Percentiles rank a stretch among this genome's conserved stretches.
Evolutionary conservation across 768 basidiomycete genomes (phyloP).

Genomic region (Lyophyllum shimeji): DNA sequence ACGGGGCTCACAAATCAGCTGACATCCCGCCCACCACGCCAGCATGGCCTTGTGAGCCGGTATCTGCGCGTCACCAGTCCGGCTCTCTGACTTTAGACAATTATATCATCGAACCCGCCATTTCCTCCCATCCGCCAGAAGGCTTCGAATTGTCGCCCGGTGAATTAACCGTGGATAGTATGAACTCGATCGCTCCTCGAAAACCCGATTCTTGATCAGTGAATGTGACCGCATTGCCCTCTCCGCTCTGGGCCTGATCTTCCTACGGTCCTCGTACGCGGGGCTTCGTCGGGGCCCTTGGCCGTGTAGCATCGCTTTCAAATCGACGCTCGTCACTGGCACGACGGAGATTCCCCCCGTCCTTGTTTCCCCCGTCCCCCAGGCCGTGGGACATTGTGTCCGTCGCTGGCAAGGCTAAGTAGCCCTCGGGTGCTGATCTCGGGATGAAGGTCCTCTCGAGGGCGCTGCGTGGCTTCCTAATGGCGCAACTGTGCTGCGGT

Average conservation of each 20-base stretch:
- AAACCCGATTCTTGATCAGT: neutral
- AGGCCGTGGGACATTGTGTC: conserved; percentile 7
- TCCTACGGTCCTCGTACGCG: conserved; percentile 16
- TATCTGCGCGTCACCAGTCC: conserved; percentile 6
- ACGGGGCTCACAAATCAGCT: conserved; percentile 9
- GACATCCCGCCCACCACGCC: neutral
- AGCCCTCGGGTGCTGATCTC: conserved; percentile 1
- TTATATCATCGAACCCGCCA: conserved; percentile 3
- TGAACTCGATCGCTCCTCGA: conserved; percentile 10
- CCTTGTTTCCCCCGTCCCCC: neutral
- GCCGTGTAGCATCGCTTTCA: conserved; percentile 1
- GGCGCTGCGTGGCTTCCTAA: conserved; percentile 5
- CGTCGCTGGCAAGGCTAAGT: neutral
- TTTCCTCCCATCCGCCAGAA: neutral
- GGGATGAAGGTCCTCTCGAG: neutral
- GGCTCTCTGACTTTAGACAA: neutral
- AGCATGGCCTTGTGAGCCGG: conserved; percentile 6
- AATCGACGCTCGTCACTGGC: neutral
- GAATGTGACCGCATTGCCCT: conserved; percentile 4
- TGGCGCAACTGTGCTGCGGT: conserved; percentile 6
- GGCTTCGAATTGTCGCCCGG: conserved; percentile 8
- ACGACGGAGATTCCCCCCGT: neutral
- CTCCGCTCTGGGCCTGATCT: conserved; percentile 11
- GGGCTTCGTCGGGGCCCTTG: conserved; percentile 7
- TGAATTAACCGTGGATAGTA: conserved; percentile 6